A percentile compares a stretch with the other conserved stretches of the same genome.
phyloP scores from a whole-genome alignment of 202 grass and related monocot species.

The Zizania palustris region DNA sequence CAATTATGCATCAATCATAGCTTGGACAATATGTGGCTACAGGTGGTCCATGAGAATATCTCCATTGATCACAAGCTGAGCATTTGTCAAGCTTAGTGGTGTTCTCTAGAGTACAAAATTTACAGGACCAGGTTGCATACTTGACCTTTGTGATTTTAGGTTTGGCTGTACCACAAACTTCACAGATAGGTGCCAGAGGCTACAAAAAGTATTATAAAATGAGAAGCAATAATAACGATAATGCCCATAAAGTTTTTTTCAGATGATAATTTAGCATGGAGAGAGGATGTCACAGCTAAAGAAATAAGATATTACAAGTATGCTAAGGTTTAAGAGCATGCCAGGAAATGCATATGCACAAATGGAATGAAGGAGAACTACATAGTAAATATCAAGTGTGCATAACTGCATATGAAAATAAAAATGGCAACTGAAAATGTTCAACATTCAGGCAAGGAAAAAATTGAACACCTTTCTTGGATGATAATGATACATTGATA shows the following conservation, averaged over 20 bases:
- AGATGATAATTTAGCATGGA: not conserved
- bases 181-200: constrained; percentile 75
- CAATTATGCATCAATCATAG: constrained; percentile 48
- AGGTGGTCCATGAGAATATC: constrained; percentile 78
- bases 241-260: not conserved
- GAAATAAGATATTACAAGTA: not conserved
- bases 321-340: not conserved
- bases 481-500: not conserved
- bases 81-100: constrained; percentile 79
- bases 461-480: constrained; percentile 9
- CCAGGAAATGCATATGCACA: not conserved
- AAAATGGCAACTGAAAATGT: not conserved
- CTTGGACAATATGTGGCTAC: constrained; percentile 47
- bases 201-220: constrained; percentile 49
- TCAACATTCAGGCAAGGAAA: not conserved
- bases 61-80: constrained; percentile 81
- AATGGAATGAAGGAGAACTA: not conserved
- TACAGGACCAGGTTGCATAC: constrained; percentile 76
- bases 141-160: constrained; percentile 69
- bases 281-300: not conserved
- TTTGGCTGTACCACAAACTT: constrained; percentile 73
- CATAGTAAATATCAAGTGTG: not conserved
- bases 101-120: constrained; percentile 95
- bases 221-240: constrained; percentile 6
- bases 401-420: constrained; percentile 5